Evolutionary conservation across 306 rosid genomes (phyloP).

Genomic region (Geum urbanum): DNA sequence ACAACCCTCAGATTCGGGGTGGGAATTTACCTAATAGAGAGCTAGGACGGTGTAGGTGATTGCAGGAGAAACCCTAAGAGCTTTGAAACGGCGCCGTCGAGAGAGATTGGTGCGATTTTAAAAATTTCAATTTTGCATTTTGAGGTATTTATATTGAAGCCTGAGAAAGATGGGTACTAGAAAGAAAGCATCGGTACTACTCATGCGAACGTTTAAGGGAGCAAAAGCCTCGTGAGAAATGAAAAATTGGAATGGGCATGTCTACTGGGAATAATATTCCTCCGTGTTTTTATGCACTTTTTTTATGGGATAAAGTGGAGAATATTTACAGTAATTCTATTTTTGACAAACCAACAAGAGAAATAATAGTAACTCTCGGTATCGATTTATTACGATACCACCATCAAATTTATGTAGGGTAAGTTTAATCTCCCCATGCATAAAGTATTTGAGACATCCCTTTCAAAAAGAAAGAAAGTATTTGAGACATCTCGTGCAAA

Average conservation of each 20-base stretch:
- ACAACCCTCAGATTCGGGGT: not conserved
- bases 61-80: slow-evolving; percentile 24
- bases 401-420: too few species aligned
- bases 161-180: not conserved
- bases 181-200: too few species aligned
- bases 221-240: not conserved
- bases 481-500: too few species aligned
- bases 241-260: not conserved
- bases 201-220: too few species aligned
- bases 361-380: too few species aligned
- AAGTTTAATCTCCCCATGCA: too few species aligned
- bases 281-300: not conserved
- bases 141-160: not conserved
- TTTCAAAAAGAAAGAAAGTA: too few species aligned
- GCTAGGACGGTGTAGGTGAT: not conserved
- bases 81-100: slow-evolving; percentile 14
- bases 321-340: too few species aligned
- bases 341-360: too few species aligned
- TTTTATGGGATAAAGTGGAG: not conserved
- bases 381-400: too few species aligned
- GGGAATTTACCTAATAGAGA: slow-evolving; percentile 1
- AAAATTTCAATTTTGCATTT: slow-evolving; percentile 11
- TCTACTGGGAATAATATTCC: not conserved
- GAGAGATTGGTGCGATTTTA: not conserved
- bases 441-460: too few species aligned